Evolutionary conservation across 495 filamentous ascomycete species (phyloP).

Genomic region (Penicillium tannophilum): DNA sequence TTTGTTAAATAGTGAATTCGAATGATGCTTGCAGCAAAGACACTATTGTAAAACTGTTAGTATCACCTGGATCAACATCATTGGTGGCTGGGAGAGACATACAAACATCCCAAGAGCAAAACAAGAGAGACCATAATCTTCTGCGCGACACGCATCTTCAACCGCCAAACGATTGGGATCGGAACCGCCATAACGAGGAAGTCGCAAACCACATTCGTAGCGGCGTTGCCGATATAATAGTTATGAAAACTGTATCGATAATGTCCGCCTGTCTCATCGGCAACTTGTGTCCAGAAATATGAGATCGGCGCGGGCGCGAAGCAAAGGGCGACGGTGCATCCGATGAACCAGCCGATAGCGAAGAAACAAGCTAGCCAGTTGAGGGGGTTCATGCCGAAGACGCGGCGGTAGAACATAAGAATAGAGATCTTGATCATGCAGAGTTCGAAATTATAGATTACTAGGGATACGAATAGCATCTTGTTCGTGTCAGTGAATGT

Average conservation of each 20-base stretch:
- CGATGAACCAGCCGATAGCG: slow-evolving; percentile 14
- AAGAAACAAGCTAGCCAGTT: slow-evolving; percentile 17
- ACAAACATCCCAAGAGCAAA: slow-evolving; percentile 50
- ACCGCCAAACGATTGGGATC: slow-evolving; percentile 42
- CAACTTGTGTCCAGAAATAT: slow-evolving; percentile 23
- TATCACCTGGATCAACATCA: neutral
- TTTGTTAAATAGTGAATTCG: slow-evolving; percentile 33
- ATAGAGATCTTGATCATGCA: slow-evolving; percentile 25
- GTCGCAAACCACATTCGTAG: slow-evolving; percentile 54
- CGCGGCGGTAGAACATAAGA: slow-evolving; percentile 29
- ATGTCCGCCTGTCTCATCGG: slow-evolving; percentile 5
- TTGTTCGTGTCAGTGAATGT: neutral
- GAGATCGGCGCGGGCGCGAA: slow-evolving; percentile 15
- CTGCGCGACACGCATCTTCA: slow-evolving; percentile 46
- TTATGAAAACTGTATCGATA: slow-evolving; percentile 23
- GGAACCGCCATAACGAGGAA: slow-evolving; percentile 55
- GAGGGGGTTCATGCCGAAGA: slow-evolving; percentile 22
- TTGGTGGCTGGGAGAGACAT: slow-evolving; percentile 1
- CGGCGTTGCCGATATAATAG: slow-evolving; percentile 45
- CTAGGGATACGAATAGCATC: slow-evolving; percentile 21
- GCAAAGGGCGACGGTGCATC: slow-evolving; percentile 22
- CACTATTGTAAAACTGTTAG: slow-evolving; percentile 15
- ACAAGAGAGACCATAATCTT: slow-evolving; percentile 49
- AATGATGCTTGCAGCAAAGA: slow-evolving; percentile 24
- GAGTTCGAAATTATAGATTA: slow-evolving; percentile 25